Conservation (phyloP, 495 filamentous ascomycete species). For the Sabuloglossum arenarium region DNA sequence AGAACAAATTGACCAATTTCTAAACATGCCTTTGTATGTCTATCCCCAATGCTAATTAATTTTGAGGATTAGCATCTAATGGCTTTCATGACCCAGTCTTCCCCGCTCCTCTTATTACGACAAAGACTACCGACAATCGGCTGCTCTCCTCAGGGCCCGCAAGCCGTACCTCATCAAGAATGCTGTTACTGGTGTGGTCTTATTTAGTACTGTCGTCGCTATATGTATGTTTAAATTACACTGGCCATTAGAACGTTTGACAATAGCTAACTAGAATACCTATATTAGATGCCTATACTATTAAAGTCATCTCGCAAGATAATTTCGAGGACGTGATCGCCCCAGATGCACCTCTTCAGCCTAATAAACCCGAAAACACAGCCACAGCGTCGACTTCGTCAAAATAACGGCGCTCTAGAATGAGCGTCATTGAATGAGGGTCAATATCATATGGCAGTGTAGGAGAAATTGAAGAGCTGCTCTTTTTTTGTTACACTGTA, state of each 20-base stretch:
- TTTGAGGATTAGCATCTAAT: not conserved
- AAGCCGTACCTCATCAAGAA: slow-evolving; percentile 87
- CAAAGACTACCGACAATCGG: slow-evolving; percentile 52
- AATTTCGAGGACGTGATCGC: slow-evolving; percentile 93
- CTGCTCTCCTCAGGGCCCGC: slow-evolving; percentile 74
- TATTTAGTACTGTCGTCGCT: slow-evolving; percentile 47
- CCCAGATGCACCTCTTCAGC: slow-evolving; percentile 41
- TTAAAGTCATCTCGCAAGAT: slow-evolving; percentile 79
- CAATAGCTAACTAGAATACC: not conserved
- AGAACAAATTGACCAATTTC: not conserved
- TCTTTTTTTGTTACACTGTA: not conserved
- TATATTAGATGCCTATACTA: slow-evolving; percentile 59
- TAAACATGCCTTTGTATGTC: slow-evolving; percentile 1
- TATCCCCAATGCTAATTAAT: too few relatives aligned
- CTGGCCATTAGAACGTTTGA: not conserved
- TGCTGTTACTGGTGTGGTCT: slow-evolving; percentile 43
- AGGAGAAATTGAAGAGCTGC: not conserved
- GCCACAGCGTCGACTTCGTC: not conserved
- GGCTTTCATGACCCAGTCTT: slow-evolving; percentile 24
- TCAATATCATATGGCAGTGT: not conserved
- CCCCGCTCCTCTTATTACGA: slow-evolving; percentile 78
- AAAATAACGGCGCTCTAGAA: not conserved
- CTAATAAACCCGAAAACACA: slow-evolving; percentile 12
- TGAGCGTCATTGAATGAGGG: not conserved
- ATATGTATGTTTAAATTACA: slow-evolving; percentile 45